phyloP scores from a whole-genome alignment of 2,329 filamentous ascomycete species.

The Hypoxylon sp. region DNA sequence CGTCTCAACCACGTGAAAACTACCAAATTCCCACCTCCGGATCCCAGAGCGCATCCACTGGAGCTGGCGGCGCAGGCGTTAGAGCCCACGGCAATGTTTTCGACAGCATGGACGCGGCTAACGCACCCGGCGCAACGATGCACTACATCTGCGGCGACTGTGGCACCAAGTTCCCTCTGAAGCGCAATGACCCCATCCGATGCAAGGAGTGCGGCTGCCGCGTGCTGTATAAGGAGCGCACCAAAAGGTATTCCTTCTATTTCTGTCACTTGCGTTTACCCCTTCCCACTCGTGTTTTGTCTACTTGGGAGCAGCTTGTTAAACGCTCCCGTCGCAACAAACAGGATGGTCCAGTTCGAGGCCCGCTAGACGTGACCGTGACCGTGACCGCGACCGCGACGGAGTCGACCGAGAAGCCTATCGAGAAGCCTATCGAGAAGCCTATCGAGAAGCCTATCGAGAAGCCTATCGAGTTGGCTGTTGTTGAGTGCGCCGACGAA shows the following conservation, averaged over 20 bases:
- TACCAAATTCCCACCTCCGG: conserved; percentile 78
- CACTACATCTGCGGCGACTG: conserved; percentile 88
- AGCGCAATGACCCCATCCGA: conserved; percentile 83
- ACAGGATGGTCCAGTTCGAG: conserved; percentile 98
- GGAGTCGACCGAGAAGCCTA: too few relatives aligned
- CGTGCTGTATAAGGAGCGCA: conserved; percentile 97
- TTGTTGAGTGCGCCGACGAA: neutral
- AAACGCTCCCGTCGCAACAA: neutral
- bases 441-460: too few relatives aligned
- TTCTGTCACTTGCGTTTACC: neutral
- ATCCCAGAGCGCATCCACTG: conserved; percentile 56
- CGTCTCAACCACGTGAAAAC: conserved; percentile 77
- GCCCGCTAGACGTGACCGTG: conserved; percentile 73
- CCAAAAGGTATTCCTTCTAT: conserved; percentile 79
- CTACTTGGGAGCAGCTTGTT: neutral
- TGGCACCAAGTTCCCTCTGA: conserved; percentile 81
- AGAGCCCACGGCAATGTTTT: conserved; percentile 55
- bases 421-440: neutral
- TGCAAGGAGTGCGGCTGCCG: conserved; percentile 96
- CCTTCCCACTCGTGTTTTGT: neutral
- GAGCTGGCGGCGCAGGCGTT: conserved; percentile 57
- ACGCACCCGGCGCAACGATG: conserved; percentile 67
- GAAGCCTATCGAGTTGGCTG: neutral
- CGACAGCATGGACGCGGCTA: conserved; percentile 59
- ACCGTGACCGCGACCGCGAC: neutral